A percentile compares a stretch with the other conserved stretches of the same genome.
These are phyloP conservation scores for Fusarium brevicatenulatum DNA, from an alignment of 2,329 filamentous ascomycete species.

Conservation along the genomic window DNA sequence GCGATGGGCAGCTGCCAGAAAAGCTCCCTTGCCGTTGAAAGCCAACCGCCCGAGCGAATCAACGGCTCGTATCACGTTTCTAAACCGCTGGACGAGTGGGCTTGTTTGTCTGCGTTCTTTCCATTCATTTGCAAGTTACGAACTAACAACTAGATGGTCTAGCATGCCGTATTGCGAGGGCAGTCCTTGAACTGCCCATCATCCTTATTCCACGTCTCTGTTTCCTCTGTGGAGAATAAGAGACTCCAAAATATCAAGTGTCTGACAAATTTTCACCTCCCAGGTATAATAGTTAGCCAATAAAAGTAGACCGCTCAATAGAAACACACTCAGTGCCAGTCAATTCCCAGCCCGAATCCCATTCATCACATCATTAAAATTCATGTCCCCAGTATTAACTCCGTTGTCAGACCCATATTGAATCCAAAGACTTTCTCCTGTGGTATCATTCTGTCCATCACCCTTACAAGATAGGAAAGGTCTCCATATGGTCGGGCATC, in stretches of 20 bases:
- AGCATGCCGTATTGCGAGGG: constrained; percentile 13
- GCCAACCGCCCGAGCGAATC: background rate
- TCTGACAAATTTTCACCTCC: background rate
- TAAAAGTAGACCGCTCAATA: constrained; percentile 22
- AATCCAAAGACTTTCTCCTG: constrained; percentile 17
- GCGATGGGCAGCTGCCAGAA: background rate
- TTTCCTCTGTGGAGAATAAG: background rate
- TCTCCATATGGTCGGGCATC: constrained; percentile 40
- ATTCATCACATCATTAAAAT: constrained; percentile 27
- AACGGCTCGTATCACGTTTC: background rate
- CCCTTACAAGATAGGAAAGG: constrained; percentile 37
- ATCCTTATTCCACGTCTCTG: constrained; percentile 1
- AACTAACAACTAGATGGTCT: constrained; percentile 9
- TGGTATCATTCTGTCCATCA: constrained; percentile 34
- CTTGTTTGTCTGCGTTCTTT: background rate
- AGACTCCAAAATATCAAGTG: constrained; percentile 5
- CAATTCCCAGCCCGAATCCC: background rate
- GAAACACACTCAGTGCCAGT: background rate
- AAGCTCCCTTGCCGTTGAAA: background rate
- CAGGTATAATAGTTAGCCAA: constrained; percentile 21
- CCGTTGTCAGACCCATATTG: constrained; percentile 19
- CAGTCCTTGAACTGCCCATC: constrained; percentile 10
- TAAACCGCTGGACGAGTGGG: background rate
- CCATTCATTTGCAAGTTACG: constrained; percentile 3
- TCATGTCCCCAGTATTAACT: constrained; percentile 18